Conservation (phyloP, 805 yeast species). For the Jamesozyma lodderae region DNA sequence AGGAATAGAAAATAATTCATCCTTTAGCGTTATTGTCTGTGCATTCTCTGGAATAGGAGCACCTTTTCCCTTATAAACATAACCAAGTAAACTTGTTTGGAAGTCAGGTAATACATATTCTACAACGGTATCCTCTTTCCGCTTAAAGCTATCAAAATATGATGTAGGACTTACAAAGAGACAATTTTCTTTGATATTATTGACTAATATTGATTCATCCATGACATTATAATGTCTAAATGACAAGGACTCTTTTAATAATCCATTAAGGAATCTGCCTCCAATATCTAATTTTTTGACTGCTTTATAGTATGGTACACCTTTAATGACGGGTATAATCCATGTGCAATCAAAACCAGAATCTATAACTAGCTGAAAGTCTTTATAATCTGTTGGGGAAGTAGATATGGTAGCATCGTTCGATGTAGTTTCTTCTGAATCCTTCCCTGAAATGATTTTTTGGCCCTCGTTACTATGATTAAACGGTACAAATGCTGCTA, state of each 20-base stretch:
- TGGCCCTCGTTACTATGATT: conserved; percentile 21
- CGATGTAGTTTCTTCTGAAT: conserved; percentile 3
- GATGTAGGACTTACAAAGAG: conserved; percentile 42
- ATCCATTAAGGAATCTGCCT: conserved; percentile 77
- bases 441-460: conserved; percentile 17
- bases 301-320: conserved; percentile 67
- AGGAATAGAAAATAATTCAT: conserved; percentile 83
- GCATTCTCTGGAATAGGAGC: conserved; percentile 36
- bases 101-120: conserved; percentile 85
- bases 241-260: conserved; percentile 73
- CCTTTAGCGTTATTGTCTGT: conserved; percentile 61
- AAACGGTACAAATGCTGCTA: conserved; percentile 59
- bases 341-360: conserved; percentile 84
- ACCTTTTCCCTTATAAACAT: conserved; percentile 34
- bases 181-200: conserved; percentile 69
- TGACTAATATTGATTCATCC: conserved; percentile 79
- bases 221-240: conserved; percentile 88
- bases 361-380: conserved; percentile 75
- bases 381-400: conserved; percentile 30
- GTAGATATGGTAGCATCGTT: neutral
- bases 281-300: conserved; percentile 75
- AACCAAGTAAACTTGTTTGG: conserved; percentile 71
- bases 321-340: conserved; percentile 75
- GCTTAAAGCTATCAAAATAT: conserved; percentile 25
- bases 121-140: conserved; percentile 32